phyloP scores from a whole-genome alignment of 495 filamentous ascomycete species.

The Trichoderma reesei region DNA sequence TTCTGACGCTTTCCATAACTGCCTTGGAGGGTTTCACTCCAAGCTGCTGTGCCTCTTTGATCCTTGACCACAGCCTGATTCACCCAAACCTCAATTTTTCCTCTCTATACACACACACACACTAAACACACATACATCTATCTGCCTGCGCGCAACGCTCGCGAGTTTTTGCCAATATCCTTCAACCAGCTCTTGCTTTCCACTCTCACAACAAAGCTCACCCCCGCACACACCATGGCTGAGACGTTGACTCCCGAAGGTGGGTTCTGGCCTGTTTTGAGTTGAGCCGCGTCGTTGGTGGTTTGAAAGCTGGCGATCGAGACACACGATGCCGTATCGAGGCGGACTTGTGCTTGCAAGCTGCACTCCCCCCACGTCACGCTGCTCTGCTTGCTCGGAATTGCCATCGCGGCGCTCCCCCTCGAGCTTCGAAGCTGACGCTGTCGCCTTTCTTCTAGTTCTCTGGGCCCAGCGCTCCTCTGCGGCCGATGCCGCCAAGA shows the following conservation, averaged over 20 bases:
- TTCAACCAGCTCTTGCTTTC: background rate
- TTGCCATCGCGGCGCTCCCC: background rate
- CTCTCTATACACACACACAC: background rate
- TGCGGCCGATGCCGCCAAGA: constrained; percentile 65
- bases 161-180: no score
- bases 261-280: no score
- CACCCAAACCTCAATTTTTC: background rate
- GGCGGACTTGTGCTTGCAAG: background rate
- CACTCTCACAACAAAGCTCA: constrained; percentile 9
- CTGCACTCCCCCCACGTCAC: background rate
- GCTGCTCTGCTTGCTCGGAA: background rate
- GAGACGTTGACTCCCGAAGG: constrained; percentile 25
- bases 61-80: constrained; percentile 7
- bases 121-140: constrained; percentile 8
- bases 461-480: constrained; percentile 97
- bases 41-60: background rate
- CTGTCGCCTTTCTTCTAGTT: constrained; percentile 45
- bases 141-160: no score
- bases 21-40: constrained; percentile 4
- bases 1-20: constrained; percentile 29
- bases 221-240: constrained; percentile 21
- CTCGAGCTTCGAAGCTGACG: constrained; percentile 20
- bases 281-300: no score
- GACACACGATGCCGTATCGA: background rate
- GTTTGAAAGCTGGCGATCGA: no score